Evolutionary conservation across 345 rosid genomes (phyloP), one percentile per base, ranked within the genome.

Genomic region (Rhizophora apiculata): DNA sequence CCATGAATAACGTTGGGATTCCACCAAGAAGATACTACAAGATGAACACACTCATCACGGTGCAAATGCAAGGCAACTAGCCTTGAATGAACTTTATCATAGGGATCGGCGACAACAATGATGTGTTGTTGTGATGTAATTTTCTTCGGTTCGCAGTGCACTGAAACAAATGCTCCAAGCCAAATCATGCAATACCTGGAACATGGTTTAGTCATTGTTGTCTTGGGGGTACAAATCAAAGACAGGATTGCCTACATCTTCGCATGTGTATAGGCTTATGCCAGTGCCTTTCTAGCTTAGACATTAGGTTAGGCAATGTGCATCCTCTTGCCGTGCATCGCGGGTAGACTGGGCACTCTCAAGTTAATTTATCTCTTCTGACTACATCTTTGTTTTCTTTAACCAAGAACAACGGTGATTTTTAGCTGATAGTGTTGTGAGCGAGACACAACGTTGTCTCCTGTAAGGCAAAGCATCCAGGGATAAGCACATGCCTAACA

Each of bases 51-150:
- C 39, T n/a, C 57, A 60, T 69, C 32, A 60, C 48, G 11, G 13
- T 21, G 13, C 26, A 24, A 56, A 24, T 16, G 19, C 15, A 13
- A 60, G 16, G 10, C 11, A 68, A 1, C 49, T 43, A 43, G 19
- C 49, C 55, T 67, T 67, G 24, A 56, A 26, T 49, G 19, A 6
- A 34, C 61, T 62, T 63, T 24, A 49, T 19, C 43, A 3, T 63
- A 43, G 74, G 68, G 74, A 71, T 71, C 16, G 74, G 39, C 9
- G 62, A 63, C 68, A 63, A 29, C 48, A 20, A 71, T 71, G 39
- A 71, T 71, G 54, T 39, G 49, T 39, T 63, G 48, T 63, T 54
- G 29, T 6, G 4, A n/a, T 65, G 43, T 63, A 22, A 16, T 18
- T 49, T 27, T n/a, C 58, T 34, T 34, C 5, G 37, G 58, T 52